Conservation (phyloP, 768 basidiomycete species). For the Lentinula edodes region DNA sequence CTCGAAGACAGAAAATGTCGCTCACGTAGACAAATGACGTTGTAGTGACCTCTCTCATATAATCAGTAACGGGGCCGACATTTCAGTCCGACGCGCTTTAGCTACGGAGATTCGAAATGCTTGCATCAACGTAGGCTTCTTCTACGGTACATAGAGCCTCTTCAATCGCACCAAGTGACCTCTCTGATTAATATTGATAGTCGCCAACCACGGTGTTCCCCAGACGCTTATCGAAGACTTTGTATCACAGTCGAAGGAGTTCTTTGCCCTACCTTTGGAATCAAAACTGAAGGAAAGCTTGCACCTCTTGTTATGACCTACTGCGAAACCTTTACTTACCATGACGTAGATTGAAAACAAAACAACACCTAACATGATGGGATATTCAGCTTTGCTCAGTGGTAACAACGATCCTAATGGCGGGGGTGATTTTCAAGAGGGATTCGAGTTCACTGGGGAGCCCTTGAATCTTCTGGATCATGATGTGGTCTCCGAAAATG, state of each 20-base stretch:
- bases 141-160: constrained; percentile 51
- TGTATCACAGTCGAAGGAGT: constrained; percentile 45
- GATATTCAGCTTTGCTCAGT: constrained; percentile 64
- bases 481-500: neutral
- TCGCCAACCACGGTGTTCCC: constrained; percentile 72
- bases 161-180: neutral
- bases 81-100: constrained; percentile 33
- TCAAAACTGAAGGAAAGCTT: constrained; percentile 58
- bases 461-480: constrained; percentile 10
- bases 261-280: constrained; percentile 61
- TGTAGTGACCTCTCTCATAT: constrained; percentile 42
- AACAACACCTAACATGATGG: constrained; percentile 68
- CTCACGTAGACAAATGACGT: constrained; percentile 27
- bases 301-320: neutral
- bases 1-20: neutral
- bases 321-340: neutral
- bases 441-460: constrained; percentile 83
- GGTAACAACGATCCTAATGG: constrained; percentile 73
- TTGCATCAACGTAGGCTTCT: constrained; percentile 79
- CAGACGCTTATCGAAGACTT: constrained; percentile 39
- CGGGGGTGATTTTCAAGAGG: constrained; percentile 87
- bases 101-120: constrained; percentile 64
- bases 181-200: constrained; percentile 28
- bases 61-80: constrained; percentile 23
- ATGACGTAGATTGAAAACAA: constrained; percentile 58